phyloP scores from a whole-genome alignment of 1,139 yeast species.

The Magnusiomyces fungicola region DNA sequence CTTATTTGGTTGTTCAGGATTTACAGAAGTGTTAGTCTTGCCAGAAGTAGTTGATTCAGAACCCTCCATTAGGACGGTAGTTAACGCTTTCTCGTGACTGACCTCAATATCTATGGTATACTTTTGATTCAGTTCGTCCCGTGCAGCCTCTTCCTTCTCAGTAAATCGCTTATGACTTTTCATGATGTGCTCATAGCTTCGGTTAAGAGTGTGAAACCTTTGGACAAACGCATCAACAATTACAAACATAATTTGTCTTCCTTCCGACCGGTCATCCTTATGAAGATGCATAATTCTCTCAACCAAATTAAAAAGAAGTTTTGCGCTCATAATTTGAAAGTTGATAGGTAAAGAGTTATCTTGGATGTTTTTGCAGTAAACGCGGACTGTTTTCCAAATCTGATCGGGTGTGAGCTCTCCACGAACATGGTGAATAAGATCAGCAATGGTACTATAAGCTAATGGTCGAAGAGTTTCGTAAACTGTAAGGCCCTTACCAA shows the following conservation, averaged over 20 bases:
- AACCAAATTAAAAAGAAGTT: constrained; percentile 74
- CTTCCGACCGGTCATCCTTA: constrained; percentile 67
- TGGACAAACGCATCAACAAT: constrained; percentile 86
- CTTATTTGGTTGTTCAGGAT: no score
- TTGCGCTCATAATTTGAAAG: constrained; percentile 96
- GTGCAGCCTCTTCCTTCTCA: constrained; percentile 18
- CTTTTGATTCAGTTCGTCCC: constrained; percentile 13
- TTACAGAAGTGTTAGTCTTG: constrained; percentile 5
- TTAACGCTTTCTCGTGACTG: constrained; percentile 3
- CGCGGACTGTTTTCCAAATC: constrained; percentile 79
- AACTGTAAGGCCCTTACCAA: constrained; percentile 90
- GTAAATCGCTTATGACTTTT: constrained; percentile 41
- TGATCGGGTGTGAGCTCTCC: constrained; percentile 76
- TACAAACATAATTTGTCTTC: constrained; percentile 56
- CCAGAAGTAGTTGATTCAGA: constrained; percentile 12
- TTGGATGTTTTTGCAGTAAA: constrained; percentile 73
- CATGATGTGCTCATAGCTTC: constrained; percentile 62
- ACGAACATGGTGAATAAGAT: constrained; percentile 87
- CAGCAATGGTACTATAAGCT: constrained; percentile 95
- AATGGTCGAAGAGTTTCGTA: constrained; percentile 79
- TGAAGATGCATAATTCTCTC: constrained; percentile 73
- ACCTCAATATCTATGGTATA: constrained; percentile 14
- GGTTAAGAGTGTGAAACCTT: constrained; percentile 67
- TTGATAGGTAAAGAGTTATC: constrained; percentile 81
- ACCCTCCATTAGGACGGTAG: constrained; percentile 14